Evolutionary conservation across 106 monocot genomes (phyloP), one percentile per base, ranked within the genome.

Genomic region (Acanthochlamys bracteata): DNA sequence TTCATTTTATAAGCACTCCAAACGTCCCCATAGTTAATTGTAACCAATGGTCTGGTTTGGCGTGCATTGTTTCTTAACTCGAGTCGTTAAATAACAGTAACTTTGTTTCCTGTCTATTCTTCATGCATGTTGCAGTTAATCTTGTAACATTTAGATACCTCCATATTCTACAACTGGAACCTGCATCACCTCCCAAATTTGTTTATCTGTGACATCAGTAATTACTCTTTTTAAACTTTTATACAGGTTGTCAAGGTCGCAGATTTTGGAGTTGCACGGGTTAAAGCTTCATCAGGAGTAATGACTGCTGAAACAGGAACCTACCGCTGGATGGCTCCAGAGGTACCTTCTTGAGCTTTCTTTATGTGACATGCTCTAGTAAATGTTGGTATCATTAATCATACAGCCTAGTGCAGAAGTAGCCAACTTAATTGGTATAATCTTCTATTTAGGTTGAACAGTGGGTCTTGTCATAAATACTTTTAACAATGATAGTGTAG

Each of bases 201-300:
- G n/a, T 3, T 33, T 33, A 33, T 6, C 1, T 3, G 33, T 33
- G 33, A 6, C 33, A 33, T 49, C 12, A 4, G 17, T 49, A 49
- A 10, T 49, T 17, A 49, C 15, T 17, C 1, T 10, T 1, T 49
- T 17, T 14, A 49, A 2, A 17, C 17, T 16, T 17, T 72, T 60
- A 25, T 25, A 43, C 61, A 96, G 95, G 84, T 88, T 73, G 88
- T 64, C 19, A 64, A 64, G 64, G 42, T 64, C 45, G 64, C 64
- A 42, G 64, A 64, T 26, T 64, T 64, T 64, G 64, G 64, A 12
- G 64, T 64, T 40, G 64, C 64, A 20, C 16, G 64, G 24, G 42
- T 64, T 64, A 42, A 64, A 47, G 43, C 42, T 19, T 43, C 42
- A 26, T 42, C 64, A 21, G 64, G 42, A 21, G 64, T 40, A 42